phyloP scores from a whole-genome alignment of 768 basidiomycete species.

The Rhodotorula toruloides region DNA sequence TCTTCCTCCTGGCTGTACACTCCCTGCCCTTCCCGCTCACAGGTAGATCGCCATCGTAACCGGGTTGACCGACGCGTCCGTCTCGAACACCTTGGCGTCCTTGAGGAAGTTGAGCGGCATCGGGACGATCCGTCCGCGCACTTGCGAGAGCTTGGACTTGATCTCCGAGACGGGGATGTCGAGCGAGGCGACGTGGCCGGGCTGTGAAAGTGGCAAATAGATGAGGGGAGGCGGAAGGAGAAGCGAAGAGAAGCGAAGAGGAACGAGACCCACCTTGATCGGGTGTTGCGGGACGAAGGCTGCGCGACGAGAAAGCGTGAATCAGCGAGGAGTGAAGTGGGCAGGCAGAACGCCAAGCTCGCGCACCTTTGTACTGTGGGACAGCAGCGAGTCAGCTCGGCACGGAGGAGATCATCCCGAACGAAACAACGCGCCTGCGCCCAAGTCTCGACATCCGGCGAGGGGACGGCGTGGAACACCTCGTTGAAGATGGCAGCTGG shows the following conservation, averaged over 20 bases:
- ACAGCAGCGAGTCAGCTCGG: not conserved
- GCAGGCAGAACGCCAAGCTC: no score
- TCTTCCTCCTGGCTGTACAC: no score
- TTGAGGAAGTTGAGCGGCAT: slow-evolving; percentile 41
- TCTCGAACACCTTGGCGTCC: slow-evolving; percentile 23
- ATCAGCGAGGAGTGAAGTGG: no score
- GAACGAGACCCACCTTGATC: slow-evolving; percentile 2
- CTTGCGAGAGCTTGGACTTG: slow-evolving; percentile 31
- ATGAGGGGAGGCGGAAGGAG: not conserved
- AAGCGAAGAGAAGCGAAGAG: no score
- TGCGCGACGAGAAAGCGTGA: not conserved
- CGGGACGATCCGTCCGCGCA: slow-evolving; percentile 38
- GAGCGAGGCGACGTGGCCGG: slow-evolving; percentile 25
- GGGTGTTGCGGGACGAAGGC: slow-evolving; percentile 33
- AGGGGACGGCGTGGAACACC: slow-evolving; percentile 40
- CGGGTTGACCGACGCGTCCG: slow-evolving; percentile 27
- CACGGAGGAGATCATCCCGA: slow-evolving; percentile 1
- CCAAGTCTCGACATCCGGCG: slow-evolving; percentile 26
- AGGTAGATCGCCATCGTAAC: slow-evolving; percentile 16
- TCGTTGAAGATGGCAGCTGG: slow-evolving; percentile 28
- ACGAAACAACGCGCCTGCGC: not conserved
- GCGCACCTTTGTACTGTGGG: not conserved
- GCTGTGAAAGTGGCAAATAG: no score
- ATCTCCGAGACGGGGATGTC: slow-evolving; percentile 33
- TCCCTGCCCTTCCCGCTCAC: no score